Conservation (phyloP, 2,329 filamentous ascomycete genomes). For the Apiospora arundinis region DNA sequence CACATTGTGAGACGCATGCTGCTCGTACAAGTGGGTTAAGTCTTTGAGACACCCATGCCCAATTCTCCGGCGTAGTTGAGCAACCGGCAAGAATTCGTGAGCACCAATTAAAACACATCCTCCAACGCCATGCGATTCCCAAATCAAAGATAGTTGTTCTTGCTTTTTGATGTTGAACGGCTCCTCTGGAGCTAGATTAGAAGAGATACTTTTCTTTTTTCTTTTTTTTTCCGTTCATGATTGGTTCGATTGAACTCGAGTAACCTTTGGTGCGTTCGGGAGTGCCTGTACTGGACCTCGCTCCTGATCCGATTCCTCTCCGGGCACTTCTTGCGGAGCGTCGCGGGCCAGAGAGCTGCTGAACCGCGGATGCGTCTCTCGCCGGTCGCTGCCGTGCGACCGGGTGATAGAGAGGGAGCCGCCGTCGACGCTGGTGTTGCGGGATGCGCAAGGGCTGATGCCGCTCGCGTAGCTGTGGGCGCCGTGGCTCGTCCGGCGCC, state of each 20-base stretch:
- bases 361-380: slow-evolving; percentile 28
- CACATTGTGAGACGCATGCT: neutral
- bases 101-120: neutral
- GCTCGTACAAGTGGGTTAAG: neutral
- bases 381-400: slow-evolving; percentile 24
- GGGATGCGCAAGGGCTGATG: slow-evolving; percentile 39
- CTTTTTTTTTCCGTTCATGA: neutral
- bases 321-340: slow-evolving; percentile 28
- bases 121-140: neutral
- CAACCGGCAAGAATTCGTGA: neutral
- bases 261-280: neutral
- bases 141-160: neutral
- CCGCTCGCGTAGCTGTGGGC: slow-evolving; percentile 34
- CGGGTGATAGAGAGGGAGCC: neutral
- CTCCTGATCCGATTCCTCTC: slow-evolving; percentile 28
- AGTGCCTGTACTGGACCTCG: neutral
- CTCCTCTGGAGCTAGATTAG: neutral
- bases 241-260: neutral
- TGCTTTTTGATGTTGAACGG: neutral
- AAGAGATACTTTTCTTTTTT: neutral
- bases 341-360: slow-evolving; percentile 27
- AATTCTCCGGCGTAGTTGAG: neutral
- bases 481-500: slow-evolving; percentile 31
- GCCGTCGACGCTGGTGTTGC: slow-evolving; percentile 35
- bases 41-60: neutral